Base-by-base conservation (phyloP, 495 filamentous ascomycete species). In the Hypoxylon fragiforme region DNA sequence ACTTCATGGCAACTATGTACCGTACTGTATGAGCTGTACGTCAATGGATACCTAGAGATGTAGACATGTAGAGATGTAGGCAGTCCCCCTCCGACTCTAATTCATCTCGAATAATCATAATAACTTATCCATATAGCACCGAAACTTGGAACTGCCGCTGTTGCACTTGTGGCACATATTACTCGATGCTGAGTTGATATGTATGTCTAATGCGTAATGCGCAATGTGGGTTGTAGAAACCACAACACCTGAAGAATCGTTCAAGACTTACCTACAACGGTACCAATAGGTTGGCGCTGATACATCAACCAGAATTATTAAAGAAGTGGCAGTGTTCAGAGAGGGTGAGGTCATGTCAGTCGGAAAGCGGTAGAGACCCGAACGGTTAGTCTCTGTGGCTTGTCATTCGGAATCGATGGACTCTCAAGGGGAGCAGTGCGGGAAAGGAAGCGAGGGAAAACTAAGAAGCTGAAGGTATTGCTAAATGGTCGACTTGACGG, bases 401-500 rank as follows among this genome's bases (percentile, higher is more conserved):
- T 13, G 37, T 44, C 21, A 39, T 19, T 52, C 52, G 58, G 47
- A 24, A 52, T 47, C 41, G 32, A 18, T 36, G 19, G 37, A 44
- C n/a, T 18, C 32, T 41, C 39, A 14, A 28, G 13, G 38, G 30
- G 35, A 50, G 16, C 15, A 36, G 37, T 9, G 35, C 24, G 20
- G 48, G 18, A 42, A 14, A 31, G 21, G 11, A 20, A 51, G 46
- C 41, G 21, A 43, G 21, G 41, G 35, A 49, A 22, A n/a, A n/a
- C n/a, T n/a, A n/a, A 40, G 34, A 58, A 8, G 16, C 40, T 44
- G 44, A 43, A 34, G 37, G 16, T 36, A 14, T 50, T 46, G 48
- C 42, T 16, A 37, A 50, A 61, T 66, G 63, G 60, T 57, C 56
- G 41, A 44, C 28, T 58, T 43, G 26, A 52, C 63, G 63, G 63